Evolutionary conservation across 805 yeast species (phyloP), one percentile per base, ranked within the genome.

Genomic region (Dipodascopsis tothii): DNA sequence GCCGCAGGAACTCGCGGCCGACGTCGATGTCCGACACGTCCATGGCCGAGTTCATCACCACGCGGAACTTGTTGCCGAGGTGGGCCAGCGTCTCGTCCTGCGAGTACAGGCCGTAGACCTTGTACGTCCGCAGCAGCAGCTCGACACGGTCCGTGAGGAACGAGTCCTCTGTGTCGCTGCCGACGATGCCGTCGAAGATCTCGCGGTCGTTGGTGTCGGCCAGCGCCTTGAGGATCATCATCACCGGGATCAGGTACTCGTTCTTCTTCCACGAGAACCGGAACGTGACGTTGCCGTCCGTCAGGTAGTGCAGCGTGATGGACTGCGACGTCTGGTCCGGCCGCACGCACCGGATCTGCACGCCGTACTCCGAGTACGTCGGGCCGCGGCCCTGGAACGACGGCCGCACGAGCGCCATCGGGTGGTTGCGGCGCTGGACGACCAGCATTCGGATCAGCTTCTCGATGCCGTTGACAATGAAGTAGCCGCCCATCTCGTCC

Each of bases 251-350:
- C 58, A 92, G 71, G 63, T 84, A 92, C 68, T 92, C 98, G 63
- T 86, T 90, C 60, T 92, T 92, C 59, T 88, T 78, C 97, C 97
- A 92, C 4, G 96, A 84, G 62, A 92, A 92, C 62, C 98, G 75
- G 72, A 92, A 86, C 1, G 96, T 88, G 44, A 88, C 95, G 59
- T 84, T 90, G 68, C 98, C 98, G 60, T 92, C 96, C 57, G 77
- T 83, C 59, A 92, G 75, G 63, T 92, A 92, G 65, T 92, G 98
- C 61, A 92, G 72, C n/a, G 88, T 97, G 61, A 90, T 92, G 3
- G 97, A 87, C 67, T 88, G 96, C 18, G 98, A 88, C 17, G 96
- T 84, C 70, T 92, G 97, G 66, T 92, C 98, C 3, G 95, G 94
- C 62, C 98, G 78, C 2, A 87, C 96, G 50, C 82, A 78, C 68